A percentile compares a stretch with the other conserved stretches of the same genome.
Evolutionary conservation across 169 alveolate species (phyloP).

Genomic region (Plasmodium billcollinsi): DNA sequence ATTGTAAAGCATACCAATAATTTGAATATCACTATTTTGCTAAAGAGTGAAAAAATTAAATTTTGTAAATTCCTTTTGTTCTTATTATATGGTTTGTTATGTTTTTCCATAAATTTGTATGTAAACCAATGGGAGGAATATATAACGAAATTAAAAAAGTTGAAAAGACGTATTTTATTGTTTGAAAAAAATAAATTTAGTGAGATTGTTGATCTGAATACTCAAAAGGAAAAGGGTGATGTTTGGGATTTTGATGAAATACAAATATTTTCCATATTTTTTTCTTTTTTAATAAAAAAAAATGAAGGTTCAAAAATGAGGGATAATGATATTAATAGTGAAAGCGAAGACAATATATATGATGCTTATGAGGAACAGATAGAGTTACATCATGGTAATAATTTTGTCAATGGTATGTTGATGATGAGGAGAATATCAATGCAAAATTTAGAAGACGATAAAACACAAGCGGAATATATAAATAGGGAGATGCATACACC

Average conservation of each 20-base stretch:
- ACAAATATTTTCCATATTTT: conserved; percentile 15
- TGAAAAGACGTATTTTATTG: conserved; percentile 21
- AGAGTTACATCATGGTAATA: too few species aligned
- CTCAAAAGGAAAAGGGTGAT: conserved; percentile 39
- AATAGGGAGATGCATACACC: too few species aligned
- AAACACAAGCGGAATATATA: too few species aligned
- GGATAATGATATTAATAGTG: neutral
- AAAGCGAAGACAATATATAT: neutral
- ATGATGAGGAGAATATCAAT: too few species aligned
- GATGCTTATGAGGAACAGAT: neutral
- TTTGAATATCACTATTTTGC: conserved; percentile 21
- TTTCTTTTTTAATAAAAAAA: conserved; percentile 25
- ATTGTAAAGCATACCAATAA: conserved; percentile 59
- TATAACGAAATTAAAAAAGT: conserved; percentile 18
- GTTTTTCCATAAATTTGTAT: conserved; percentile 55
- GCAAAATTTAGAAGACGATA: too few species aligned
- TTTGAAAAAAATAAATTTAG: conserved; percentile 55
- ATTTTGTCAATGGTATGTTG: too few species aligned
- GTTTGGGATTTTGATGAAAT: neutral
- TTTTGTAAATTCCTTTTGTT: conserved; percentile 48
- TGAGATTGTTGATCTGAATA: conserved; percentile 62
- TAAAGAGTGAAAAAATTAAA: conserved; percentile 9
- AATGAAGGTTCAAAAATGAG: neutral
- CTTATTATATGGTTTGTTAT: conserved; percentile 13
- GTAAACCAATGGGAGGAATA: conserved; percentile 38